These are phyloP conservation scores for Akanthomyces lecanii DNA, from an alignment of 2,329 filamentous ascomycete genomes.

Conservation along the genomic window DNA sequence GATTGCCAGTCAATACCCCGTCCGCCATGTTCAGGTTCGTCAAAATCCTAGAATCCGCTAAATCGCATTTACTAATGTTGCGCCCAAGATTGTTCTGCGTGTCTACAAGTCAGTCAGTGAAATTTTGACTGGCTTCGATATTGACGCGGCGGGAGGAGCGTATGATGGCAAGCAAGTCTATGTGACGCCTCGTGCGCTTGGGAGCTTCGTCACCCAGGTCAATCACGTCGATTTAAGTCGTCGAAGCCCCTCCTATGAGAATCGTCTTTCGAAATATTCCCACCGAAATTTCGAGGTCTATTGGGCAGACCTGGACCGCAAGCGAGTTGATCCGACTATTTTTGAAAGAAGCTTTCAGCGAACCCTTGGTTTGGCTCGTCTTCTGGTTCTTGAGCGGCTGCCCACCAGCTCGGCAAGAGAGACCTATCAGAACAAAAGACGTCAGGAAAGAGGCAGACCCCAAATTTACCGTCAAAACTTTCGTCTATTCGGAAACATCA, in stretches of 20 bases:
- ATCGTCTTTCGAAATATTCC: conserved; percentile 79
- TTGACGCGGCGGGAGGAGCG: conserved; percentile 77
- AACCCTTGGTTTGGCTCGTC: conserved; percentile 71
- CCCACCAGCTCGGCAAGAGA: conserved; percentile 67
- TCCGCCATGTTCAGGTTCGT: conserved; percentile 65
- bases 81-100: conserved; percentile 67
- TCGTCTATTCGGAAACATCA: conserved; percentile 65
- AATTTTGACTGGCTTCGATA: conserved; percentile 83
- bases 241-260: conserved; percentile 83
- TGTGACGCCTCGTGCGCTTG: conserved; percentile 69
- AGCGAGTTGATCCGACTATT: conserved; percentile 78
- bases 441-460: conserved; percentile 69
- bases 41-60: not conserved
- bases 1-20: conserved; percentile 79
- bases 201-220: conserved; percentile 75
- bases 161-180: conserved; percentile 80
- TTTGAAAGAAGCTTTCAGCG: conserved; percentile 76
- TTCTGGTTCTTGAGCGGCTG: conserved; percentile 75
- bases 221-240: conserved; percentile 77
- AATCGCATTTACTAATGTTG: not conserved
- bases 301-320: conserved; percentile 70
- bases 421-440: conserved; percentile 63
- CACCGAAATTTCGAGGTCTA: conserved; percentile 81
- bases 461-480: conserved; percentile 38
- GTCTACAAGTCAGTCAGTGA: conserved; percentile 81